Conservation (phyloP, 2,329 filamentous ascomycete species). For the Aspergillus luchuensis region DNA sequence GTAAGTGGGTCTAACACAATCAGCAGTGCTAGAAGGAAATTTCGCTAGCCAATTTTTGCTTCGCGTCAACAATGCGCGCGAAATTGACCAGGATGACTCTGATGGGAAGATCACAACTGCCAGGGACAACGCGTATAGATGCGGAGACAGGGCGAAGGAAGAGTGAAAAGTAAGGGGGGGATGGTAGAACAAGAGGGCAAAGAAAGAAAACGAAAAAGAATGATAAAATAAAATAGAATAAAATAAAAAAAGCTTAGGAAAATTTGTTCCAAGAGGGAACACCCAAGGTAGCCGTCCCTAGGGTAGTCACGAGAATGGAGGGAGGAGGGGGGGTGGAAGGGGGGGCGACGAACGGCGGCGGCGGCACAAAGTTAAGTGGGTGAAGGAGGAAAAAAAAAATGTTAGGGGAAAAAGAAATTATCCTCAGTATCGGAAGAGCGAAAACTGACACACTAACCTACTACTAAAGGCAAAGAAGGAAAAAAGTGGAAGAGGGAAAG, state of each 20-base stretch:
- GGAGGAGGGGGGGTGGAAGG: constrained; percentile 14
- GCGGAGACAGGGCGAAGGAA: constrained; percentile 13
- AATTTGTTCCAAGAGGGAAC: constrained; percentile 16
- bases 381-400: constrained; percentile 14
- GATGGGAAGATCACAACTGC: constrained; percentile 22
- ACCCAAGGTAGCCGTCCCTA: constrained; percentile 23
- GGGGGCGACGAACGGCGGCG: constrained; percentile 24
- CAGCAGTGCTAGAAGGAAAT: constrained; percentile 32
- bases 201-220: constrained; percentile 18
- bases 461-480: constrained; percentile 10
- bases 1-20: constrained; percentile 43
- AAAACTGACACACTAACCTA: constrained; percentile 10
- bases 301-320: constrained; percentile 28
- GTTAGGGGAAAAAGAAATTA: constrained; percentile 8
- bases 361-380: constrained; percentile 22
- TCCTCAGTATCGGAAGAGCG: constrained; percentile 16
- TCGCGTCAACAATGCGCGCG: constrained; percentile 38
- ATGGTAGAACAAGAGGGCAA: constrained; percentile 14
- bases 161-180: constrained; percentile 21
- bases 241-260: constrained; percentile 16
- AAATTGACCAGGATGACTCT: constrained; percentile 24
- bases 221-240: constrained; percentile 22
- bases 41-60: constrained; percentile 33
- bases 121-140: constrained; percentile 22
- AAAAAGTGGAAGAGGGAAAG: constrained; percentile 17